These are phyloP conservation scores for Camelina neglecta DNA, from an alignment of 345 rosid species.

Conservation along the genomic window DNA sequence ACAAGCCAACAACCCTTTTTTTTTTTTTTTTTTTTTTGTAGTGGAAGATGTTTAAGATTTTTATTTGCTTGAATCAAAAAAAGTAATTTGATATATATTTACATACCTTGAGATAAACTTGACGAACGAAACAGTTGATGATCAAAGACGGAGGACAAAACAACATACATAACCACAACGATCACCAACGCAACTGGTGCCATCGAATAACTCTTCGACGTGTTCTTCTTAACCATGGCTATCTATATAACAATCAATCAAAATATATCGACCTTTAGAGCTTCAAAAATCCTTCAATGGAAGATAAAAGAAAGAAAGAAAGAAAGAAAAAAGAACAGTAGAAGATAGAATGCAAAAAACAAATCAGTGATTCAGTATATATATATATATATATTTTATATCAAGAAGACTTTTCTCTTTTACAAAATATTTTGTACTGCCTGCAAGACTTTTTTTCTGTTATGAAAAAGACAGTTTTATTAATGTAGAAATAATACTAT, in stretches of 20 bases:
- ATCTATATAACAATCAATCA: background rate
- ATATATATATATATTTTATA: background rate
- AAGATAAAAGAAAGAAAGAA: slow-evolving; percentile 20
- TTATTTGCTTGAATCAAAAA: background rate
- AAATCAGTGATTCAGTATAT: background rate
- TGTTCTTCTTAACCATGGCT: slow-evolving; percentile 17
- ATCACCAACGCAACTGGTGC: slow-evolving; percentile 24
- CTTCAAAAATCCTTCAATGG: slow-evolving; percentile 19
- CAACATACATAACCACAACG: slow-evolving; percentile 22
- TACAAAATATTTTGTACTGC: background rate
- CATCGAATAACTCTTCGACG: background rate
- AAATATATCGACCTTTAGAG: background rate
- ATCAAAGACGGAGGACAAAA: slow-evolving; percentile 15
- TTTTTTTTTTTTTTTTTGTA: too few species aligned
- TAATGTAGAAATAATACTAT: background rate
- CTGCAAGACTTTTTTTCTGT: background rate
- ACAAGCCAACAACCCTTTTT: too few species aligned
- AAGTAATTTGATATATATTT: background rate
- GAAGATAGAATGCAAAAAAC: background rate
- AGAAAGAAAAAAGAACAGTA: background rate
- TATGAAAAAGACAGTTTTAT: background rate
- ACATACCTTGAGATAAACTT: slow-evolving; percentile 35
- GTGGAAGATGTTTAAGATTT: background rate
- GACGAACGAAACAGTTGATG: slow-evolving; percentile 13
- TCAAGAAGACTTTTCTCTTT: slow-evolving; percentile 3